Evolutionary conservation across 805 yeast species (phyloP).

Genomic region (Yarrowia sp.): DNA sequence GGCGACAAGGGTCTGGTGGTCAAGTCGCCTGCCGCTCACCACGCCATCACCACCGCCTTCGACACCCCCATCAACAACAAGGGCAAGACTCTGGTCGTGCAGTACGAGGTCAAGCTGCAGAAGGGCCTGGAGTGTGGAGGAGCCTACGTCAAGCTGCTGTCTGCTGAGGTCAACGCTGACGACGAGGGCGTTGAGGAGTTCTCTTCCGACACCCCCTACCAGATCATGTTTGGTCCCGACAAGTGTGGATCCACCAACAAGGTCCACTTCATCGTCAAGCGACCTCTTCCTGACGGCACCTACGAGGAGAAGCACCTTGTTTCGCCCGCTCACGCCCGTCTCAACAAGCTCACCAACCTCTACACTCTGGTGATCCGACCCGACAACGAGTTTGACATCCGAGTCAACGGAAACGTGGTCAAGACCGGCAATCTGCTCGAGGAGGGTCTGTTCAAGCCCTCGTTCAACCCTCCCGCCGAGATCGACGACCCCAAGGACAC

Average conservation of each 20-base stretch:
- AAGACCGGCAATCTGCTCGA: conserved; percentile 72
- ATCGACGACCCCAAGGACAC: conserved; percentile 62
- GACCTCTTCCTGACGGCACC: conserved; percentile 63
- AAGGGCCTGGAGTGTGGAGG: conserved; percentile 85
- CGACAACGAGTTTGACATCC: conserved; percentile 73
- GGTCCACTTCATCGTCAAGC: conserved; percentile 75
- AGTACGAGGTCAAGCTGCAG: conserved; percentile 88
- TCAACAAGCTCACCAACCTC: conserved; percentile 61
- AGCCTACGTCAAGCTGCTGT: conserved; percentile 79
- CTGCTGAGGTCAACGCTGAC: conserved; percentile 49
- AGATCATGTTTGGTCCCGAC: conserved; percentile 95
- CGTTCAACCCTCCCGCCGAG: conserved; percentile 69
- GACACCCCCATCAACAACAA: conserved; percentile 65
- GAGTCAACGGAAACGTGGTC: conserved; percentile 79
- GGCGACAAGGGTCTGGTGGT: conserved; percentile 80
- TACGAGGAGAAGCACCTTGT: conserved; percentile 73
- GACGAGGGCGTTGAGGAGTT: conserved; percentile 57
- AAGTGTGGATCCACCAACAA: conserved; percentile 82
- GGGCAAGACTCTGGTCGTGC: conserved; percentile 74
- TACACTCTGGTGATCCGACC: conserved; percentile 79
- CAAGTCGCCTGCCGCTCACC: conserved; percentile 77
- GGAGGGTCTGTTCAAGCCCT: conserved; percentile 64
- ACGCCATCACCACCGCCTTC: conserved; percentile 76
- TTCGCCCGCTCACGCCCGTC: conserved; percentile 70
- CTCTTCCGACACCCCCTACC: conserved; percentile 72